These are phyloP conservation scores for Gymnopus androsaceus DNA, from an alignment of 1,284 basidiomycete genomes.

Conservation along the genomic window DNA sequence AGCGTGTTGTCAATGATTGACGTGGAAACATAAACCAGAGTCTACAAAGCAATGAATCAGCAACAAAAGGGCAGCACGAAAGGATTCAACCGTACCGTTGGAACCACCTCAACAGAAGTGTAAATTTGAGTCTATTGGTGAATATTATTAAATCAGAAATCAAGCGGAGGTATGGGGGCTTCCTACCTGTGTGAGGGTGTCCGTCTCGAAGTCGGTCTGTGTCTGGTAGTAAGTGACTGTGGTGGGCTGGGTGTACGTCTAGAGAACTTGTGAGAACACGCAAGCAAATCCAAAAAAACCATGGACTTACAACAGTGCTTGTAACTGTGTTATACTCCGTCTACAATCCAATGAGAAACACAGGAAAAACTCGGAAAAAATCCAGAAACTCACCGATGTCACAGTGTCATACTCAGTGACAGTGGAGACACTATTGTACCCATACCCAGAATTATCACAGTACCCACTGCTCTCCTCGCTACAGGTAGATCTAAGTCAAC, in stretches of 20 bases:
- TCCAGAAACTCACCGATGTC: conserved; percentile 22
- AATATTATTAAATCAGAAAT: background rate
- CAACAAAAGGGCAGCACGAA: background rate
- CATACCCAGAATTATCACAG: conserved; percentile 23
- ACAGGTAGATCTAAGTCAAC: conserved; percentile 14
- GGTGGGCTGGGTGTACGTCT: conserved; percentile 17
- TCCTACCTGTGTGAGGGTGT: conserved; percentile 11
- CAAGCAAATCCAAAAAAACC: background rate
- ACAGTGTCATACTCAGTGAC: too few relatives aligned
- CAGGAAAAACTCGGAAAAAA: background rate
- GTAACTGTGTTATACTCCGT: conserved; percentile 8
- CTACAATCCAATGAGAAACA: background rate
- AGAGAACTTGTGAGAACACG: background rate
- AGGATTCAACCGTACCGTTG: conserved; percentile 47
- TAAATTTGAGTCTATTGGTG: conserved; percentile 27
- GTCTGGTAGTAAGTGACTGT: conserved; percentile 17
- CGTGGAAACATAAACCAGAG: conserved; percentile 58
- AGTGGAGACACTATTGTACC: conserved; percentile 23
- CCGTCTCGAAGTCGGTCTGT: conserved; percentile 12
- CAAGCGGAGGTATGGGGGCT: background rate
- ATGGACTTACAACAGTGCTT: background rate
- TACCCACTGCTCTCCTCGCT: conserved; percentile 22
- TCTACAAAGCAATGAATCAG: background rate
- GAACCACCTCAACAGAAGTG: conserved; percentile 56
- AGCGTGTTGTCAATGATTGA: conserved; percentile 61